Conservation (phyloP, 352 stramenopile genomes). For the Phytophthora syringae region DNA sequence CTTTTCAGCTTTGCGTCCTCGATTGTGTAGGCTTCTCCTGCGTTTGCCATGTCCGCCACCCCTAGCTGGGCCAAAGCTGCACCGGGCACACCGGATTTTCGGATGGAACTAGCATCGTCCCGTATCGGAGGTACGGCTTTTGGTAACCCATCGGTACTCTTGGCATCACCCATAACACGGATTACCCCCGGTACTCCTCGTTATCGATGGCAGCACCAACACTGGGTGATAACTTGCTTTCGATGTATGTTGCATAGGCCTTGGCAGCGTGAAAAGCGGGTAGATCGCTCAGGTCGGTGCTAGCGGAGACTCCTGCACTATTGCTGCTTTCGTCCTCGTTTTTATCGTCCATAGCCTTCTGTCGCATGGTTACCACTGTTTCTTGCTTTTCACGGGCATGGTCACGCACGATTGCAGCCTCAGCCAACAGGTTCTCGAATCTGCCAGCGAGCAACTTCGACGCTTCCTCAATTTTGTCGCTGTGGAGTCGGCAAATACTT, state of each 20-base stretch:
- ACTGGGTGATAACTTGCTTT: conserved; percentile 41
- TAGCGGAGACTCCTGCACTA: conserved; percentile 16
- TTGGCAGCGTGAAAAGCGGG: conserved; percentile 76
- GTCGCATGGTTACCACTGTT: conserved; percentile 48
- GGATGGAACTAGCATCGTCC: conserved; percentile 6
- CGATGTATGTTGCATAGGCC: conserved; percentile 77
- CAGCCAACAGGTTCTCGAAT: conserved; percentile 42
- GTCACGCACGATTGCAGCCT: conserved; percentile 57
- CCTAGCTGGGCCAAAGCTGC: conserved; percentile 44
- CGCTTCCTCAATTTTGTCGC: conserved; percentile 58
- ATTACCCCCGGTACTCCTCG: conserved; percentile 64
- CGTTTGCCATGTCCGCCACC: conserved; percentile 74
- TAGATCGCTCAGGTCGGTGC: conserved; percentile 61
- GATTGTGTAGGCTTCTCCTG: conserved; percentile 89
- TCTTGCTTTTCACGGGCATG: conserved; percentile 69
- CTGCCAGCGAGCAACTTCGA: conserved; percentile 45
- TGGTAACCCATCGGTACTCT: conserved; percentile 43
- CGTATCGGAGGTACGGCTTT: conserved; percentile 16
- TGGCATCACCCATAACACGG: conserved; percentile 46
- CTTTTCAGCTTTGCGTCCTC: conserved; percentile 92
- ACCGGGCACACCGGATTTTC: conserved; percentile 23
- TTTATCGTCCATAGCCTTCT: conserved; percentile 54
- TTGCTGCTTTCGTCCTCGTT: conserved; percentile 55
- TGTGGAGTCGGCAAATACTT: conserved; percentile 66
- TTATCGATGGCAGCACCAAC: conserved; percentile 46